A percentile compares a stretch with the other conserved stretches of the same genome.
phyloP scores from a whole-genome alignment of 371 early-diverging fungal species.

The Mortierella sp. region DNA sequence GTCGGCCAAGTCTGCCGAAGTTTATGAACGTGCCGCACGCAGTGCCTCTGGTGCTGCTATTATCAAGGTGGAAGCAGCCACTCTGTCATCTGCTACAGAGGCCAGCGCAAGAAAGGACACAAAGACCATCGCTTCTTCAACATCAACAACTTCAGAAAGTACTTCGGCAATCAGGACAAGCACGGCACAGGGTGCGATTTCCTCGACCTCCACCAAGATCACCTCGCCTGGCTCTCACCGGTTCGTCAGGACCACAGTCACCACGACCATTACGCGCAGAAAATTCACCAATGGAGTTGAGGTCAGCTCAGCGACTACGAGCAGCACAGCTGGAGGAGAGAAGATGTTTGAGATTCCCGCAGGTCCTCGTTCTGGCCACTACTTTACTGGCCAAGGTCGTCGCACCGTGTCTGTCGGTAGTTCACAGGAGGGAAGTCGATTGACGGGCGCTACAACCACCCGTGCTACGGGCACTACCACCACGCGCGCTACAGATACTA shows the following conservation, averaged over 20 bases:
- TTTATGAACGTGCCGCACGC: neutral
- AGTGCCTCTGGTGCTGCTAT: constrained; percentile 13
- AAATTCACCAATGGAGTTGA: constrained; percentile 34
- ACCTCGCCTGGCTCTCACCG: constrained; percentile 36
- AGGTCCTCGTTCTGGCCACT: constrained; percentile 35
- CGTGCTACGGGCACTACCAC: neutral
- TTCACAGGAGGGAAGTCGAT: constrained; percentile 36
- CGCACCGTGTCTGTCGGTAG: constrained; percentile 21
- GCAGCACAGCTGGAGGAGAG: constrained; percentile 37
- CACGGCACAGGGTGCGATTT: neutral
- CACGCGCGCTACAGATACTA: neutral
- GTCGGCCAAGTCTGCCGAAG: neutral
- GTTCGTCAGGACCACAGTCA: constrained; percentile 48
- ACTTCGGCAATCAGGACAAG: neutral
- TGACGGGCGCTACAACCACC: constrained; percentile 6
- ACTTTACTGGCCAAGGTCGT: constrained; percentile 30
- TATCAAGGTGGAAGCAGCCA: neutral
- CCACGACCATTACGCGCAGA: constrained; percentile 45
- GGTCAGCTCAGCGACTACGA: constrained; percentile 29
- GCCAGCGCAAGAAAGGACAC: neutral
- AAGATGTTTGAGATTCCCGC: constrained; percentile 50
- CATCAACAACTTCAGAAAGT: neutral
- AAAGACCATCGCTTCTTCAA: neutral
- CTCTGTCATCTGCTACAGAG: neutral
- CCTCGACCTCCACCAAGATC: constrained; percentile 26